Evolutionary conservation across 805 yeast genomes (phyloP), one percentile per base, ranked within the genome.

Genomic region (Barnettozyma sp.): DNA sequence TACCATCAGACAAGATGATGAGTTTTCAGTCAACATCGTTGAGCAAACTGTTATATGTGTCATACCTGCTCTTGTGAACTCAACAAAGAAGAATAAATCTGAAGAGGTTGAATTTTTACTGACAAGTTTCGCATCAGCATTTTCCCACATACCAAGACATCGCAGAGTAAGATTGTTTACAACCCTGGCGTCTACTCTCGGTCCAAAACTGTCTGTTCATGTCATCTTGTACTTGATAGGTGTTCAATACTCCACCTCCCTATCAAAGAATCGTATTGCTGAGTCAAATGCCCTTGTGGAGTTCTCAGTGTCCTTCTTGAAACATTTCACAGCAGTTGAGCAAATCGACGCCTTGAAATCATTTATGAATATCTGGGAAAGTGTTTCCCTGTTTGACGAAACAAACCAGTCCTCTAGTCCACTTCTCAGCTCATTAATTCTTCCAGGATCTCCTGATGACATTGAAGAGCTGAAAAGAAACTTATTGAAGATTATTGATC

Each of bases 1-100:
- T 52, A 88, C 97, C 11, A 75, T 92, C 35, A 80, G 95, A 52
- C 96, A 92, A 61, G 98, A 92, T 58, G 97, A 92, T 58, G 97
- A 86, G 55, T 90, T 84, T 53, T 86, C 97, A 1, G 82, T 82
- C 22, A 83, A 83, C 46, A 97, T 88, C 30, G 86, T 92, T 43
- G 94, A 87, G 52, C 92, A 85, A 55, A 90, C 98, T 2, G 81
- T 92, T 33, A 63, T 82, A 16, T 79, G 82, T 49, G 96, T 92
- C 33, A 78, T 92, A 23, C 97, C 98, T 5, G 96, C 97, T 0
- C 69, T 90, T 41, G 76, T 87, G 2, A 66, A 69, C 28, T 60
- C 65, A 19, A 52, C 56, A 19, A 62, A 64, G 36, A 45, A 48
- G 19, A 69, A 69, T 34, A 61, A 64, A 45, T 56, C 55, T 10